phyloP scores from a whole-genome alignment of 2,329 filamentous ascomycete genomes.

The Cytospora leucostoma region DNA sequence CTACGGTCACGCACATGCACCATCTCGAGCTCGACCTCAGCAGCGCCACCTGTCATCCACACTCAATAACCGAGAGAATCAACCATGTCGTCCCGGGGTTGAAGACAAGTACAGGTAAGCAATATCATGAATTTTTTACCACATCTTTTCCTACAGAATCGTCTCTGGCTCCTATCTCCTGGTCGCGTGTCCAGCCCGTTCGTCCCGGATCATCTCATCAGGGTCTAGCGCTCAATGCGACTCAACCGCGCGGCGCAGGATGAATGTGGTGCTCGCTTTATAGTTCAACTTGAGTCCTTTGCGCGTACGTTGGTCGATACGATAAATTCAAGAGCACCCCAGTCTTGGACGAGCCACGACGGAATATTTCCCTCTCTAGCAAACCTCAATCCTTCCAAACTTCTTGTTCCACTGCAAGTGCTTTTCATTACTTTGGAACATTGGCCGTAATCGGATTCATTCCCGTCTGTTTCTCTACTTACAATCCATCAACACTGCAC shows the following conservation, averaged over 20 bases:
- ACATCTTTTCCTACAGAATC: conserved; percentile 18
- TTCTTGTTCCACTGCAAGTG: not conserved
- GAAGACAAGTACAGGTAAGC: conserved; percentile 62
- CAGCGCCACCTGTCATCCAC: conserved; percentile 42
- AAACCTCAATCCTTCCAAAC: not conserved
- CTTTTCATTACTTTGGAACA: not conserved
- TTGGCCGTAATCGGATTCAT: not conserved
- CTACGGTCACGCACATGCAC: conserved; percentile 26
- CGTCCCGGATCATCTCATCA: conserved; percentile 2
- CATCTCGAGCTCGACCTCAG: conserved; percentile 51
- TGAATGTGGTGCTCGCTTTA: not conserved
- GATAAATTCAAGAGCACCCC: not conserved
- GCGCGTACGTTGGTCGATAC: not conserved
- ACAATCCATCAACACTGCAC: not conserved
- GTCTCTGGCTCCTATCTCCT: not conserved
- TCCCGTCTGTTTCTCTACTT: not conserved
- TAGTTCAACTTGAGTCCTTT: not conserved
- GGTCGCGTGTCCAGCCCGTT: conserved; percentile 20
- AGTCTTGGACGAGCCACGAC: not conserved
- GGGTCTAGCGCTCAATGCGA: conserved; percentile 1
- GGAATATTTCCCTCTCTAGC: not conserved
- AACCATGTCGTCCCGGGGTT: conserved; percentile 57
- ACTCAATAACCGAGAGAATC: conserved; percentile 55
- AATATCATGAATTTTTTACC: conserved; percentile 26
- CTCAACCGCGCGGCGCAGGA: not conserved